Evolutionary conservation across 352 stramenopile species (phyloP).

Genomic region (Pythium grandisporangium): DNA sequence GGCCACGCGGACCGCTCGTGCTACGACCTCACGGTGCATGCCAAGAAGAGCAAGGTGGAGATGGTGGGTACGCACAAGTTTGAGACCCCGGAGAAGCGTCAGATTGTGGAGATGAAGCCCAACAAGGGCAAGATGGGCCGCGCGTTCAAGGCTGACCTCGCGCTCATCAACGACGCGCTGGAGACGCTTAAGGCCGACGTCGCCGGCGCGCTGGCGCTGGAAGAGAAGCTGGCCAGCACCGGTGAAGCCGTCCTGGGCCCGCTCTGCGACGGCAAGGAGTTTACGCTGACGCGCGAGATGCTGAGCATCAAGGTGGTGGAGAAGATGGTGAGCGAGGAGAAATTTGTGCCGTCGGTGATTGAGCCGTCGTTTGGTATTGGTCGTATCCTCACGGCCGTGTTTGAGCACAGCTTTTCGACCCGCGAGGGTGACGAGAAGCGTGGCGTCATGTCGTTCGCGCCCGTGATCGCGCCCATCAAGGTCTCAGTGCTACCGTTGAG

Average conservation of each 20-base stretch:
- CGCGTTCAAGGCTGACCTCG: constrained; percentile 94
- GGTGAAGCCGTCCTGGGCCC: constrained; percentile 88
- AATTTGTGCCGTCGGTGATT: constrained; percentile 98
- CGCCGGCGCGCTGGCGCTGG: constrained; percentile 81
- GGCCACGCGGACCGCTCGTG: constrained; percentile 98
- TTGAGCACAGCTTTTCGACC: constrained; percentile 98
- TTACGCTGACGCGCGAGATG: constrained; percentile 94
- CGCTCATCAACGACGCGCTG: constrained; percentile 57
- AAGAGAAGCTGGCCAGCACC: constrained; percentile 84
- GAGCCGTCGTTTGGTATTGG: constrained; percentile 99
- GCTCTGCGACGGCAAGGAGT: constrained; percentile 79
- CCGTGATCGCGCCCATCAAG: constrained; percentile 98
- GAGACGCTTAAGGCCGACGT: constrained; percentile 88
- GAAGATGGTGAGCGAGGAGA: constrained; percentile 95
- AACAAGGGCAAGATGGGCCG: constrained; percentile 96
- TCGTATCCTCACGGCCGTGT: constrained; percentile 95
- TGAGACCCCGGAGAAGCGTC: constrained; percentile 90
- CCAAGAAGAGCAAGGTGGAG: constrained; percentile 83
- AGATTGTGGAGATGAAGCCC: constrained; percentile 92
- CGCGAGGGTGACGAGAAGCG: constrained; percentile 96
- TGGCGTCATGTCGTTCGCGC: constrained; percentile 96
- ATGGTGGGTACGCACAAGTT: constrained; percentile 87
- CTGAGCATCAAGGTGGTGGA: constrained; percentile 91
- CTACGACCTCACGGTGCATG: constrained; percentile 94
- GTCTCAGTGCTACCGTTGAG: constrained; percentile 93